Conservation (phyloP, 2,329 filamentous ascomycete genomes). For the Thelonectria blattea region DNA sequence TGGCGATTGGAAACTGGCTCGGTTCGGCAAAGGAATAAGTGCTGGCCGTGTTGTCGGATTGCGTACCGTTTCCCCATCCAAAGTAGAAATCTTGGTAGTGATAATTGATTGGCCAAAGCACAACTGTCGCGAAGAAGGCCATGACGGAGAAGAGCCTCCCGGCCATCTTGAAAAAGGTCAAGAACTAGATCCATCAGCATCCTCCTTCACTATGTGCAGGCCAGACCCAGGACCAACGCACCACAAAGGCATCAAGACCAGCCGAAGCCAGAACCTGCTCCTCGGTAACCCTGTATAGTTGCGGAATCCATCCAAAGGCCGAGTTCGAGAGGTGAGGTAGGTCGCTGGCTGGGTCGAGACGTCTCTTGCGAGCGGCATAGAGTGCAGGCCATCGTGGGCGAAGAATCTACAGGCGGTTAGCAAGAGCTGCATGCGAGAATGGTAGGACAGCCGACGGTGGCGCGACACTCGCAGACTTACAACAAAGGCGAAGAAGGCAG, state of each 20-base stretch:
- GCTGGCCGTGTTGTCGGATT: constrained; percentile 5
- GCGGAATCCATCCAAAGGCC: constrained; percentile 92
- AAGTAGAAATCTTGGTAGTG: constrained; percentile 53
- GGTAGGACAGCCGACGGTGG: not conserved
- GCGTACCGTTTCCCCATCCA: not conserved
- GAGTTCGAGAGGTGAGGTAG: constrained; percentile 83
- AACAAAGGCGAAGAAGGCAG: constrained; percentile 79
- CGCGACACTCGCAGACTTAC: constrained; percentile 50
- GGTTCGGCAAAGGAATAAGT: constrained; percentile 12
- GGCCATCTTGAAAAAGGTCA: constrained; percentile 95
- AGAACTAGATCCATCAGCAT: constrained; percentile 60
- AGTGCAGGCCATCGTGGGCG: constrained; percentile 90
- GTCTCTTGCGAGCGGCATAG: constrained; percentile 86
- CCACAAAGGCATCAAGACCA: constrained; percentile 92
- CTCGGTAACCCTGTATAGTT: constrained; percentile 83
- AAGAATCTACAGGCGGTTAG: constrained; percentile 62
- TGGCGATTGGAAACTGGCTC: constrained; percentile 25
- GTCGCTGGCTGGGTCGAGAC: constrained; percentile 61
- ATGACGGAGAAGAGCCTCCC: constrained; percentile 81
- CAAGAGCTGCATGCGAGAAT: not conserved
- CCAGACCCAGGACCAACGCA: constrained; percentile 47
- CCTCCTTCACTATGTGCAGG: not conserved
- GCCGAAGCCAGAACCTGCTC: constrained; percentile 89
- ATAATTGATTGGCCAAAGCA: constrained; percentile 87
- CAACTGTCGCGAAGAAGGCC: constrained; percentile 78